Percentiles rank a stretch among this genome's conserved stretches.
Evolutionary conservation across 306 rosid species (phyloP).

Genomic region (Adenanthera pavonina): DNA sequence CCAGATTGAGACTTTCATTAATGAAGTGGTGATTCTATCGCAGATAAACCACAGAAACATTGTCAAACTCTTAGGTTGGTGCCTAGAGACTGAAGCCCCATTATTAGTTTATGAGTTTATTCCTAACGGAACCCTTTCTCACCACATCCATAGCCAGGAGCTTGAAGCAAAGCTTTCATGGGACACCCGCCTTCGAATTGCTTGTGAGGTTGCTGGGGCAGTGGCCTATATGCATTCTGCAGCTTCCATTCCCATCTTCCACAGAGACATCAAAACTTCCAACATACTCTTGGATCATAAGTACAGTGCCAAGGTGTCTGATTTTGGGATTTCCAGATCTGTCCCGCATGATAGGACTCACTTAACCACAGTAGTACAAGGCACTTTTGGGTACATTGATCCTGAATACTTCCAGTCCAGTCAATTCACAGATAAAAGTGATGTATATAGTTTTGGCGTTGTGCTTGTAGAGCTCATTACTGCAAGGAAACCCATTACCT

Average conservation of each 20-base stretch:
- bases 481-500: not conserved
- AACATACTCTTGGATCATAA: slow-evolving; percentile 5
- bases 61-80: not conserved
- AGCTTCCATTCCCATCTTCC: not conserved
- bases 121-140: slow-evolving; percentile 1
- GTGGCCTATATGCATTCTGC: slow-evolving; percentile 4
- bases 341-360: not conserved
- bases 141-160: not conserved
- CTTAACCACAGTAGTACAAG: not conserved
- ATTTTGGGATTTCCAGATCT: not conserved
- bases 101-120: not conserved
- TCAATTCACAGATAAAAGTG: not conserved
- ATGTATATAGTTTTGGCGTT: slow-evolving; percentile 1
- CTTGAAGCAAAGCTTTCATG: not conserved
- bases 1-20: slow-evolving; percentile 5
- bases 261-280: not conserved
- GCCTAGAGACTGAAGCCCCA: not conserved
- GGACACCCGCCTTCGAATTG: not conserved
- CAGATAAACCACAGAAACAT: not conserved
- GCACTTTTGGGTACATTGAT: slow-evolving; percentile 1
- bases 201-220: slow-evolving; percentile 4
- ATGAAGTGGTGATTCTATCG: not conserved
- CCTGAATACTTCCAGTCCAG: not conserved
- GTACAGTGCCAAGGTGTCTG: not conserved
- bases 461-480: not conserved